Base-by-base conservation (phyloP, 192 early-diverging fungal species). In the Phlyctochytrium bullatum region DNA sequence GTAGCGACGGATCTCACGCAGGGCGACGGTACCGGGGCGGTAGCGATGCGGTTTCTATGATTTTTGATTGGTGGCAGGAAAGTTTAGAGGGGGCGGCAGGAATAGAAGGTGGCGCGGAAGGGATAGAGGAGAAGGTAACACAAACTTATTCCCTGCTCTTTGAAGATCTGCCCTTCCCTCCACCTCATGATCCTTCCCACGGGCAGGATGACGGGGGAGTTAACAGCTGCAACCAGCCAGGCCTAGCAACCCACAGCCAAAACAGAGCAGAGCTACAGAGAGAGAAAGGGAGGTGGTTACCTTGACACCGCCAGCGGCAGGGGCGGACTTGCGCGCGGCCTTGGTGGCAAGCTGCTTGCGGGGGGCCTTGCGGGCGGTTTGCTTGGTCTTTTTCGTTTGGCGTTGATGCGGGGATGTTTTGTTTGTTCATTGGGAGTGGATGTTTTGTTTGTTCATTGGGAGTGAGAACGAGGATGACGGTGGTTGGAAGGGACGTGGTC, bases 281-380 rank as follows among this genome's bases (percentile, higher is more conserved):
- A n/a, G n/a, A n/a, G n/a, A n/a, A n/a, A n/a, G n/a, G n/a, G n/a
- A n/a, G n/a, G n/a, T n/a, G 0, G 1, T 1, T 51, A 64, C 40
- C 92, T 98, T 91, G 33, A 73, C 67, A 58, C 63, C 47, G 34
- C 95, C 95, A 62, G 93, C 92, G 52, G 91, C 87, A 35, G 89
- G 90, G 14, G 96, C 94, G n/a, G 92, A 92, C 83, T 96, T 99
- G 85, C 95, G 92, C 23, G 97, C 96, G 31, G 92, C 93, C 86
- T 93, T 94, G 78, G 93, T 93, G 61, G 93, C 93, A 61, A 92
- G 87, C 81, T 94, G 94, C 87, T 97, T 98, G 71, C 96, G 89
- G 53, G 97, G 97, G 27, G 97, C 97, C 81, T 98, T 98, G 74
- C 54, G 54, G 54, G 54, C 54, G 54, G 54, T 57, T 57, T 57